Base-by-base conservation (phyloP, 1,284 basidiomycete species). In the Butyriboletus appendiculatus region DNA sequence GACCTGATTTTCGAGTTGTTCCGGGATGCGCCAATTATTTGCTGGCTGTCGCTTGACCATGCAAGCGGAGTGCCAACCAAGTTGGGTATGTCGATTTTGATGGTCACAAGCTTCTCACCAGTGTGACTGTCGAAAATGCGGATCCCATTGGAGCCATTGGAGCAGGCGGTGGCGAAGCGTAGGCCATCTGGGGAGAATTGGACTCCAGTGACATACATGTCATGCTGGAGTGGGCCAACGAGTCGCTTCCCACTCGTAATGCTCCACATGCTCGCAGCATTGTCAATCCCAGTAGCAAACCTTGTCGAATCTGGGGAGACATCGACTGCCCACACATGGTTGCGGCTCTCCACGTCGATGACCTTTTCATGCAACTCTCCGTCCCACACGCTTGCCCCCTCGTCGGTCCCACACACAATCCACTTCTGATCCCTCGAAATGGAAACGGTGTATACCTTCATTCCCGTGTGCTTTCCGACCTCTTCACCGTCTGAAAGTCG, bases 61-160 rank as follows among this genome's bases (percentile, higher is more conserved):
- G 38, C 18, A 15, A 39, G 12, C 1, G 20, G 38, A 20, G 38
- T 39, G 14, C 8, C 38, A 1, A 14, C 0, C 12, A 11, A 39
- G 0, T 0, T 1, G 1, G 20, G 20, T 39, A 22, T 20, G 20
- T 5, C 7, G 2, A 4, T 9, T 0, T 22, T 5, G 37, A 38
- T 18, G 5, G 11, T 18, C 18, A 38, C 12, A 12, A 38, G 37
- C 5, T 38, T 11, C 6, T 38, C 18, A 38, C 37, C 37, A 3
- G 12, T 38, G 3, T 10, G 11, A 8, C 37, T 38, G 18, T 38
- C 18, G 18, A 38, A 38, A 6, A 38, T 7, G 7, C 0, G 37
- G 11, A 9, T 30, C 4, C 30, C n/a, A n/a, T n/a, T n/a, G n/a
- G n/a, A n/a, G n/a, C n/a, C n/a, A n/a, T n/a, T n/a, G 2, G 30